Conservation (phyloP, 306 rosid species). For the Bauhinia variegata region DNA sequence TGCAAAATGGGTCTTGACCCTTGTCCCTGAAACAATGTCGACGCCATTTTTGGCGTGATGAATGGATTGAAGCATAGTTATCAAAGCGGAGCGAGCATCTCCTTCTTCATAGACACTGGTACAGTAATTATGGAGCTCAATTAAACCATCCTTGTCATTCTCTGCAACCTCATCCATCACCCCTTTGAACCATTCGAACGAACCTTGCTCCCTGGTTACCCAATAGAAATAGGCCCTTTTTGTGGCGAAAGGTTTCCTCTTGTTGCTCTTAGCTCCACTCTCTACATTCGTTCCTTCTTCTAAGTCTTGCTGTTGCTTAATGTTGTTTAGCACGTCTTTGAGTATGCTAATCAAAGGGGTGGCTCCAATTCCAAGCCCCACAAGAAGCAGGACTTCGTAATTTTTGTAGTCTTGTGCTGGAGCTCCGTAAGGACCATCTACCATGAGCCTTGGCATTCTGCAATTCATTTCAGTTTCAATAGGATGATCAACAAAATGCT, state of each 20-base stretch:
- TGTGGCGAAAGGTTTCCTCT: conserved; percentile 66
- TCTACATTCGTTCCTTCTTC: conserved; percentile 56
- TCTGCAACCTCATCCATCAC: conserved; percentile 89
- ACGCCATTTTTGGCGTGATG: conserved; percentile 82
- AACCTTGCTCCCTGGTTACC: conserved; percentile 94
- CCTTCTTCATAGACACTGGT: conserved; percentile 94
- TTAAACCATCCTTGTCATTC: conserved; percentile 59
- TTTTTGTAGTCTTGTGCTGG: conserved; percentile 92
- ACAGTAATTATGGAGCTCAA: conserved; percentile 83
- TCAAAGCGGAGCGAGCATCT: conserved; percentile 82
- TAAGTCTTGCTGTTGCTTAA: conserved; percentile 58
- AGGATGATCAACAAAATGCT: not conserved
- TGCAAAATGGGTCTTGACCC: conserved; percentile 84
- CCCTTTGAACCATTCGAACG: conserved; percentile 86
- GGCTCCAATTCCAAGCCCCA: conserved; percentile 88
- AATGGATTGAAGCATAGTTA: conserved; percentile 84
- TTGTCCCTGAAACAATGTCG: conserved; percentile 80
- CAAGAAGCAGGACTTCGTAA: conserved; percentile 81
- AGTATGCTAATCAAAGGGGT: conserved; percentile 85
- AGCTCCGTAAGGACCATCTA: conserved; percentile 94
- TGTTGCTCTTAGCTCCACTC: conserved; percentile 41
- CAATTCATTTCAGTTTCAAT: conserved; percentile 2
- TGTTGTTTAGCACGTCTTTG: conserved; percentile 81
- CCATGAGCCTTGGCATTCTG: conserved; percentile 75
- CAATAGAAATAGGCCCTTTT: conserved; percentile 85